These are phyloP conservation scores for Penicillium sp. DNA, from an alignment of 2,329 filamentous ascomycete genomes.

Conservation along the genomic window DNA sequence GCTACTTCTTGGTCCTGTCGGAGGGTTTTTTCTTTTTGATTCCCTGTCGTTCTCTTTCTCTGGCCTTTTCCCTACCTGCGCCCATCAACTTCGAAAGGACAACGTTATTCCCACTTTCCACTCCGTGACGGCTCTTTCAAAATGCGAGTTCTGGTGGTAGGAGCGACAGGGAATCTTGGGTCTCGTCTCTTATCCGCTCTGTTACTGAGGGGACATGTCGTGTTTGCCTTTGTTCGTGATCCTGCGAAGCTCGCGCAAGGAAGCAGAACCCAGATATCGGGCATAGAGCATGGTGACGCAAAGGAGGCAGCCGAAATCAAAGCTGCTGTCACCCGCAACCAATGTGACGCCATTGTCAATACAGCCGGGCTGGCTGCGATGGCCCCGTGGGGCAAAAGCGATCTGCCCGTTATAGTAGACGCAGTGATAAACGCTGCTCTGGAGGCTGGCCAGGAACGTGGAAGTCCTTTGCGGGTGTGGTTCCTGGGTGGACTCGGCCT, in stretches of 20 bases:
- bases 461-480: conserved; percentile 23
- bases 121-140: no score
- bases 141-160: conserved; percentile 21
- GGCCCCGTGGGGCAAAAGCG: conserved; percentile 10
- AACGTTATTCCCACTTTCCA: no score
- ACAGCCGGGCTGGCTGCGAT: conserved; percentile 23
- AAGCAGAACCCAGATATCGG: background rate
- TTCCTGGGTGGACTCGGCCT: conserved; percentile 22
- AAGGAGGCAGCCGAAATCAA: conserved; percentile 19
- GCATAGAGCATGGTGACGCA: conserved; percentile 8
- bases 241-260: conserved; percentile 17
- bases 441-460: conserved; percentile 20
- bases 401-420: conserved; percentile 21
- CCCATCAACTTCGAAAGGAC: no score
- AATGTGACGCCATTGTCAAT: conserved; percentile 29
- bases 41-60: no score
- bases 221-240: conserved; percentile 21
- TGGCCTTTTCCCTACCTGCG: no score
- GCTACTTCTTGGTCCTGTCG: no score
- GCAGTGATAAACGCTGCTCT: conserved; percentile 20
- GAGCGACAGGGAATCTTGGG: conserved; percentile 25
- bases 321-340: conserved; percentile 16
- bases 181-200: conserved; percentile 23
- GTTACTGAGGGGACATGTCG: conserved; percentile 16
- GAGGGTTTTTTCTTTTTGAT: no score